These are phyloP conservation scores for Chrysosporium queenslandicum DNA, from an alignment of 2,329 filamentous ascomycete genomes.

Conservation along the genomic window DNA sequence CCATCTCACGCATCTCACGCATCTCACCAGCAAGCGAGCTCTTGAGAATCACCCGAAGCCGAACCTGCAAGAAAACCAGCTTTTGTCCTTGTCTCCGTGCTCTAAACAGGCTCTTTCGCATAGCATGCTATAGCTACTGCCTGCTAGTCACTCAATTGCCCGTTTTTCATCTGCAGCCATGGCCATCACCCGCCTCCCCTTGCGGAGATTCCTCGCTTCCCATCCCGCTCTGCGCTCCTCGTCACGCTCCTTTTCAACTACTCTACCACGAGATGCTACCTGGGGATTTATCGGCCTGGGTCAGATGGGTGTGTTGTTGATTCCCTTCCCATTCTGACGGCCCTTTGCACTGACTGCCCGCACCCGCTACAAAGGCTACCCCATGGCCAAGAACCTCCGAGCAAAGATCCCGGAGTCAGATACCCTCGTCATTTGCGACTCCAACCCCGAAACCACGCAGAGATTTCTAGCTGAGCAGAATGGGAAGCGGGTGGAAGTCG, in stretches of 20 bases:
- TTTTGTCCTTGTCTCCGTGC: not conserved
- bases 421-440: conserved; percentile 54
- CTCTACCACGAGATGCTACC: conserved; percentile 37
- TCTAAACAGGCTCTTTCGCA: no score
- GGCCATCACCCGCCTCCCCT: conserved; percentile 2
- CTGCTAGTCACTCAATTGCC: not conserved
- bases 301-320: conserved; percentile 46
- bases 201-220: conserved; percentile 12
- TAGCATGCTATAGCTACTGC: not conserved
- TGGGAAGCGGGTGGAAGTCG: conserved; percentile 46
- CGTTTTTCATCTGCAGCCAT: not conserved
- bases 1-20: no score
- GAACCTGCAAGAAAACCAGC: not conserved
- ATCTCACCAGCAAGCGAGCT: no score
- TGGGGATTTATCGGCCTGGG: conserved; percentile 53
- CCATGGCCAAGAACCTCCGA: conserved; percentile 63
- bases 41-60: no score
- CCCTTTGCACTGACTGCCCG: not conserved
- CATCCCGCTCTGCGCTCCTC: not conserved
- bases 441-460: conserved; percentile 48
- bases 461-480: conserved; percentile 48
- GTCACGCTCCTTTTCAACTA: conserved; percentile 38
- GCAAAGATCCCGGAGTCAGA: conserved; percentile 55
- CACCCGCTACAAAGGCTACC: conserved; percentile 45
- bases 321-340: not conserved